Base-by-base conservation (phyloP, 345 rosid genomes). In the Eucalyptus paniculata region DNA sequence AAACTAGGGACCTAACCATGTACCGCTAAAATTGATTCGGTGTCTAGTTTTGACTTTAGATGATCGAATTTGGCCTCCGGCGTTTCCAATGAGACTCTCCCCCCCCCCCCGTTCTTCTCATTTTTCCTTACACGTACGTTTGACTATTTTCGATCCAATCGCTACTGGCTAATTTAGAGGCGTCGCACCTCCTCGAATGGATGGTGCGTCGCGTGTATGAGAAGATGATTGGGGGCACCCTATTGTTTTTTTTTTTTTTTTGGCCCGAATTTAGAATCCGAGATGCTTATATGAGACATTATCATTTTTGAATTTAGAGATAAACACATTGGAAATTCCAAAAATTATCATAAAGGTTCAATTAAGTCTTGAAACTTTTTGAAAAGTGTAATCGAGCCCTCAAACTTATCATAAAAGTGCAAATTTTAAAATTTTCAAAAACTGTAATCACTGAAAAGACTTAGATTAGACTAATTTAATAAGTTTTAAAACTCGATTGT, bases 391-490 rank as follows among this genome's bases (percentile, higher is more conserved):
- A 24, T 9, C 1, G 0, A 56, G 0, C 1, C 0, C 0, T 24
- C 1, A 56, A 56, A 56, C 0, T 24, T 24, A 4, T 56, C 1
- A 24, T 0, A 0, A 24, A 56, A 23, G 1, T 9, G 0, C 0
- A 56, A 0, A 23, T 56, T 0, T 0, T 56, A 23, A 56, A 23
- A 56, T 56, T 56, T 56, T 56, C 14, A 56, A 56, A n/a, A 56
- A 24, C 1, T 56, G 3, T 26, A 10, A 56, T 56, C 1, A 56
- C 1, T 11, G 0, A 0, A 56, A 56, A 0, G 6, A 56, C 3
- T 24, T 56, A 23, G 0, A 56, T 56, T 56, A 0, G 0, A 24
- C 1, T 0, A 24, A 24, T 56, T 24, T 24, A 1, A 56, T 23
- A 56, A 24, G 0, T 10, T 24, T 56, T 24, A 24, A 0, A 24